Percentiles rank a stretch among this genome's conserved stretches.
These are phyloP conservation scores for Herpetospermum pedunculosum DNA, from an alignment of 306 rosid genomes.

Conservation along the genomic window DNA sequence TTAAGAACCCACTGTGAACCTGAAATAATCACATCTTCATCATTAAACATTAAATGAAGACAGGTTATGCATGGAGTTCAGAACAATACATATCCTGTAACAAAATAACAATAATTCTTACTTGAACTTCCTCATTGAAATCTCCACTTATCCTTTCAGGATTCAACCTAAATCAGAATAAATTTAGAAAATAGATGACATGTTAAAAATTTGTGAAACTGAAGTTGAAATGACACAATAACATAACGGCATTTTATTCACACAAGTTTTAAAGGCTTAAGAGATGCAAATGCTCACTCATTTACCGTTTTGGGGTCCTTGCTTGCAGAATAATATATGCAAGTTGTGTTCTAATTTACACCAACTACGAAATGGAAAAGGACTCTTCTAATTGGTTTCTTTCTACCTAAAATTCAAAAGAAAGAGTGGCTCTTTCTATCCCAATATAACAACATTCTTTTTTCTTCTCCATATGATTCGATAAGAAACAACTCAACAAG, in stretches of 20 bases:
- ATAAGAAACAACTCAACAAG: background rate
- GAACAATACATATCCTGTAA: background rate
- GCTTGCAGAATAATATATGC: background rate
- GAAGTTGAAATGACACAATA: background rate
- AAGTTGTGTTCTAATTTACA: background rate
- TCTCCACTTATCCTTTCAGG: constrained; percentile 99
- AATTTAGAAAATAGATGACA: constrained; percentile 12
- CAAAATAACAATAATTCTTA: constrained; percentile 18
- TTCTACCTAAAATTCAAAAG: background rate
- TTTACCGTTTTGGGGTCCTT: background rate
- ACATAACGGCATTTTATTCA: background rate
- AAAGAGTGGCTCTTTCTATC: background rate
- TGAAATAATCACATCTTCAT: constrained; percentile 29
- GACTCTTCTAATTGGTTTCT: background rate
- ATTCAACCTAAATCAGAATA: constrained; percentile 47
- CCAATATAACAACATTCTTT: background rate
- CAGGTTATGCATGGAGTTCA: background rate
- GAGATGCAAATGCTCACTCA: background rate
- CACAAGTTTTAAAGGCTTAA: background rate
- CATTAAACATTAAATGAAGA: background rate
- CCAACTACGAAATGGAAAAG: background rate
- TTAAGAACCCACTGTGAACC: constrained; percentile 95
- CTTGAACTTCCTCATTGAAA: constrained; percentile 94
- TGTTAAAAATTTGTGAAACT: background rate
- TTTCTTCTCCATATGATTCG: background rate